These are phyloP conservation scores for Neofusicoccum ribis DNA, from an alignment of 2,329 filamentous ascomycete genomes.

Conservation along the genomic window DNA sequence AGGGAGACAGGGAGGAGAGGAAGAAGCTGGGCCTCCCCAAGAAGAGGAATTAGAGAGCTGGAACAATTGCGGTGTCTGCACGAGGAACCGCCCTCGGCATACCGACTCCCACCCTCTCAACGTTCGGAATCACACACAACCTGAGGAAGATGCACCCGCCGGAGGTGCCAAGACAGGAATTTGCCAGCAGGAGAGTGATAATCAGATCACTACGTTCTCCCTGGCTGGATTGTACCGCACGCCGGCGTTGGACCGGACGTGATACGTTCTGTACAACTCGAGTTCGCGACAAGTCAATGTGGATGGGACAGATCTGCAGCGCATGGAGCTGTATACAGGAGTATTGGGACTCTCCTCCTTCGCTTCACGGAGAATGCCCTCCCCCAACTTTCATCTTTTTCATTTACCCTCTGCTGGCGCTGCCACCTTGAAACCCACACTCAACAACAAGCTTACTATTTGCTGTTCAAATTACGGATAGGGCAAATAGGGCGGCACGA, in stretches of 20 bases:
- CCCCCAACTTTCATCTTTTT: not conserved
- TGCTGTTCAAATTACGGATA: not conserved
- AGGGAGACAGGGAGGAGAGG: slow-evolving; percentile 76
- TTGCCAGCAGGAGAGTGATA: not conserved
- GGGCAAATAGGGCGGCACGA: not conserved
- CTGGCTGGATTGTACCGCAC: not conserved
- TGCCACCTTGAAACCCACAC: not conserved
- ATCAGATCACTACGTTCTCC: no score
- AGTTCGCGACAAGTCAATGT: not conserved
- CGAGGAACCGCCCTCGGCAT: not conserved
- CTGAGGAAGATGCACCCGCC: not conserved
- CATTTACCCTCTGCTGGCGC: not conserved
- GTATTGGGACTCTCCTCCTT: not conserved
- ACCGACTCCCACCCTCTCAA: not conserved
- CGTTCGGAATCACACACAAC: not conserved
- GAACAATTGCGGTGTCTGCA: not conserved
- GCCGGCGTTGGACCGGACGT: not conserved
- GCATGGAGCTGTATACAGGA: not conserved
- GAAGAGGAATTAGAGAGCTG: slow-evolving; percentile 29
- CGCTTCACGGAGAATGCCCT: not conserved
- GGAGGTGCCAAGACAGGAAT: not conserved
- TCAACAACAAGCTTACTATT: no score
- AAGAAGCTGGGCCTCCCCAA: slow-evolving; percentile 42
- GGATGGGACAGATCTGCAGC: not conserved
- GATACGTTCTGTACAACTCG: not conserved